A percentile compares a stretch with the other conserved stretches of the same genome.
Conservation (phyloP, 2,329 filamentous ascomycete genomes). For the Chrysosphaeria jannelii region DNA sequence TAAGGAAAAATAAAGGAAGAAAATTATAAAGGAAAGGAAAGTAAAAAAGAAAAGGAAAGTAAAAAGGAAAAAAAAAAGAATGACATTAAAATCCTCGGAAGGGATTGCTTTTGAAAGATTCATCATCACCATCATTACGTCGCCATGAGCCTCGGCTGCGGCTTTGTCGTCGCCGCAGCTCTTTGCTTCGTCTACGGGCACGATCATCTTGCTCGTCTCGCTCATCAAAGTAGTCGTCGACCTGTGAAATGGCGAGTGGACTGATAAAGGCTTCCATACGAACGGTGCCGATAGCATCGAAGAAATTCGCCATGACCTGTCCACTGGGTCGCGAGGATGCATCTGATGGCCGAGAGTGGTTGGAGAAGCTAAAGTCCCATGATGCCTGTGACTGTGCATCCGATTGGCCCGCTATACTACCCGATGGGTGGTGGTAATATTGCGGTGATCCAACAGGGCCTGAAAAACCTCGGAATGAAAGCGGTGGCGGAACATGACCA, state of each 20-base stretch:
- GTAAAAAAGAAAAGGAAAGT: not conserved
- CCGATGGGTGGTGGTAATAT: conserved; percentile 16
- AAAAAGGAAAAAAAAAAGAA: not conserved
- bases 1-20: not conserved
- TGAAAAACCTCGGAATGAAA: conserved; percentile 56
- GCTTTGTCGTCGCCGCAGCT: conserved; percentile 19
- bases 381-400: conserved; percentile 18
- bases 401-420: conserved; percentile 26
- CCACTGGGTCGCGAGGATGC: conserved; percentile 17
- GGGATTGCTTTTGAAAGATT: conserved; percentile 26
- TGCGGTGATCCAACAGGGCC: conserved; percentile 14
- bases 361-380: conserved; percentile 6
- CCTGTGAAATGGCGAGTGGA: conserved; percentile 17
- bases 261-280: conserved; percentile 93
- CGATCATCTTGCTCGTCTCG: conserved; percentile 18
- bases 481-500: conserved; percentile 36
- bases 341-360: conserved; percentile 22
- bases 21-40: not conserved
- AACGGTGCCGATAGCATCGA: conserved; percentile 68
- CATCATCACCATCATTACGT: conserved; percentile 19
- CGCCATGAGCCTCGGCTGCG: conserved; percentile 19
- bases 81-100: conserved; percentile 24
- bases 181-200: conserved; percentile 22
- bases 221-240: conserved; percentile 17
- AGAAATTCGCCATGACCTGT: conserved; percentile 26